phyloP scores from a whole-genome alignment of 306 rosid species.

The Trifolium dubium region DNA sequence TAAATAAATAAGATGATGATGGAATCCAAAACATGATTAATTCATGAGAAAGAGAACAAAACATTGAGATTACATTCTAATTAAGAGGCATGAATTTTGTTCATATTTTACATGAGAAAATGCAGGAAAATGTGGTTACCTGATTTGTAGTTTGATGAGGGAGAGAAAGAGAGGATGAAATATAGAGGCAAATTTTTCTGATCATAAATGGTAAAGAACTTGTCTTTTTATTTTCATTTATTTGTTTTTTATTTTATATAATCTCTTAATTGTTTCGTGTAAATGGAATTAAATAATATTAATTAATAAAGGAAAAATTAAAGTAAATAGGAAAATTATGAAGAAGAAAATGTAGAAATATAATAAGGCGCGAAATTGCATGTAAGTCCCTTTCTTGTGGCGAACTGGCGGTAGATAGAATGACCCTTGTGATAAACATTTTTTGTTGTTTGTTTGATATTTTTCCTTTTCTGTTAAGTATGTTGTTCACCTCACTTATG shows the following conservation, averaged over 20 bases:
- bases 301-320: neutral
- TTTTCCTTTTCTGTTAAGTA: no score
- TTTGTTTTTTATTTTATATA: no score
- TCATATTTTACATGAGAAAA: conserved; percentile 14
- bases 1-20: conserved; percentile 31
- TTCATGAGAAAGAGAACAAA: conserved; percentile 17
- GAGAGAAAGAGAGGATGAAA: conserved; percentile 40
- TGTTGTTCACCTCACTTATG: no score
- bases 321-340: neutral
- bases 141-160: conserved; percentile 53
- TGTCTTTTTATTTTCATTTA: conserved; percentile 1
- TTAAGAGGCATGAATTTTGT: neutral
- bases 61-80: conserved; percentile 22
- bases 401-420: neutral
- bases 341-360: neutral
- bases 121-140: conserved; percentile 43
- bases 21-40: conserved; percentile 38
- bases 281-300: neutral
- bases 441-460: no score
- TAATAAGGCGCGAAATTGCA: conserved; percentile 48
- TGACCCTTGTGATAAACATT: neutral
- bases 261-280: neutral
- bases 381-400: conserved; percentile 32
- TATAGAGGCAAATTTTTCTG: conserved; percentile 33
- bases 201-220: conserved; percentile 33